Percentiles rank a stretch among this genome's conserved stretches.
phyloP scores from a whole-genome alignment of 345 rosid species.

The Microthlaspi erraticum region DNA sequence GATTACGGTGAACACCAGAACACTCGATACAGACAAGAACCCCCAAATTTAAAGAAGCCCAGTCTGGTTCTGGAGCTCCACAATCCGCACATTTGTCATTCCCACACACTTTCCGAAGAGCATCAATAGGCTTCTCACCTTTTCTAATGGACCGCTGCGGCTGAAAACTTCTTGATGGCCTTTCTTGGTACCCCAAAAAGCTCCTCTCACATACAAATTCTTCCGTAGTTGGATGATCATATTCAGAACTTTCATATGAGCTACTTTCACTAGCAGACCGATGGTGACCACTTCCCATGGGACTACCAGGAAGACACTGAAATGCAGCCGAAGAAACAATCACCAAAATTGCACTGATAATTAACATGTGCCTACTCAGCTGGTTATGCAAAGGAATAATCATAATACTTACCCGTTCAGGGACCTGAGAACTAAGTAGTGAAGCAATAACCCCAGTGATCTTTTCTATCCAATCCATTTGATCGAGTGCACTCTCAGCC shows the following conservation, averaged over 20 bases:
- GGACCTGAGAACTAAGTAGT: conserved; percentile 92
- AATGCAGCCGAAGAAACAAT: conserved; percentile 41
- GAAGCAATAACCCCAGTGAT: conserved; percentile 99
- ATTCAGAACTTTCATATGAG: conserved; percentile 94
- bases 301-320: conserved; percentile 80
- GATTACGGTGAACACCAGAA: conserved; percentile 99
- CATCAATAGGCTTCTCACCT: conserved; percentile 89
- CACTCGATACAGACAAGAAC: conserved; percentile 99
- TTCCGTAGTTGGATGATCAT: conserved; percentile 79
- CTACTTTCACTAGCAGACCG: conserved; percentile 98
- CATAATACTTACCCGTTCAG: conserved; percentile 71
- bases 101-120: conserved; percentile 76
- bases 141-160: conserved; percentile 69
- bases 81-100: conserved; percentile 99
- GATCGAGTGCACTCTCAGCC: conserved; percentile 99
- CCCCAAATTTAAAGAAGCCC: conserved; percentile 99
- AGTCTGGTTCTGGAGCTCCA: conserved; percentile 97
- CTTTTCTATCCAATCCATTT: conserved; percentile 99
- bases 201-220: conserved; percentile 78
- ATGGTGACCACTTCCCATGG: conserved; percentile 91
- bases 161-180: conserved; percentile 66
- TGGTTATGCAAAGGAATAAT: conserved; percentile 18
- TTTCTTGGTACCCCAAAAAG: conserved; percentile 65
- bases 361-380: not conserved
- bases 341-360: conserved; percentile 25